Conservation (phyloP, 2,329 filamentous ascomycete genomes). For the Immersiporthe knoxdaviesiana region DNA sequence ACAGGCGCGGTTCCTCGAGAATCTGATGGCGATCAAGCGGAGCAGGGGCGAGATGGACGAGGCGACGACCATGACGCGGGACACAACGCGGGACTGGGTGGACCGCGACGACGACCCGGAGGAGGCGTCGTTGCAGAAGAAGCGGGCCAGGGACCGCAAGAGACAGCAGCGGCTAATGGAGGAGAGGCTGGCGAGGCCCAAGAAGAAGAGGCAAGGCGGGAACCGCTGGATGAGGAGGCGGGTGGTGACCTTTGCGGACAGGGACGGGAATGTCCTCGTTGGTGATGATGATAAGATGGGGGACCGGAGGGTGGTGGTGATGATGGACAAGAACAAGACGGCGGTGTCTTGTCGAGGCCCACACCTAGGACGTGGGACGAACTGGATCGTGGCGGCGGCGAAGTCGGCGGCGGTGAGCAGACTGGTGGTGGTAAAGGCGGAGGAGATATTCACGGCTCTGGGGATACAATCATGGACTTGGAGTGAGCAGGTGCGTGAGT, state of each 20-base stretch:
- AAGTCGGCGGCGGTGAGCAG: background rate
- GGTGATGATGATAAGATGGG: slow-evolving; percentile 9
- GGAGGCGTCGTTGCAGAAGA: slow-evolving; percentile 42
- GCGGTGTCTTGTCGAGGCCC: slow-evolving; percentile 37
- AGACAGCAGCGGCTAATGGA: slow-evolving; percentile 31
- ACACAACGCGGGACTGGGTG: slow-evolving; percentile 38
- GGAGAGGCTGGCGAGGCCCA: slow-evolving; percentile 26
- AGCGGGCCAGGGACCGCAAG: slow-evolving; percentile 34
- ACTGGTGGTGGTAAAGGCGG: slow-evolving; percentile 32
- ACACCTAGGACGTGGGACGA: slow-evolving; percentile 43
- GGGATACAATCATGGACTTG: slow-evolving; percentile 33
- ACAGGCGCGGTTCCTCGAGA: slow-evolving; percentile 64
- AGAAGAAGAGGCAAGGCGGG: slow-evolving; percentile 14
- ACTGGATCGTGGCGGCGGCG: slow-evolving; percentile 27
- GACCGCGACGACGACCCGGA: slow-evolving; percentile 47
- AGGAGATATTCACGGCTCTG: slow-evolving; percentile 28
- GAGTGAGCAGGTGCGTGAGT: slow-evolving; percentile 6
- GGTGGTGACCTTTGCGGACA: slow-evolving; percentile 24
- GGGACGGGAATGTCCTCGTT: background rate
- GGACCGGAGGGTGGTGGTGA: background rate
- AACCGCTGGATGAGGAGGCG: slow-evolving; percentile 22
- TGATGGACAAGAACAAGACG: slow-evolving; percentile 16
- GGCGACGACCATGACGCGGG: slow-evolving; percentile 62
- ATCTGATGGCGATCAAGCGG: slow-evolving; percentile 66
- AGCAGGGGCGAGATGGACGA: slow-evolving; percentile 66